A percentile compares a stretch with the other conserved stretches of the same genome.
phyloP scores from a whole-genome alignment of 1,284 basidiomycete species.

The Fomitopsis pinicola region DNA sequence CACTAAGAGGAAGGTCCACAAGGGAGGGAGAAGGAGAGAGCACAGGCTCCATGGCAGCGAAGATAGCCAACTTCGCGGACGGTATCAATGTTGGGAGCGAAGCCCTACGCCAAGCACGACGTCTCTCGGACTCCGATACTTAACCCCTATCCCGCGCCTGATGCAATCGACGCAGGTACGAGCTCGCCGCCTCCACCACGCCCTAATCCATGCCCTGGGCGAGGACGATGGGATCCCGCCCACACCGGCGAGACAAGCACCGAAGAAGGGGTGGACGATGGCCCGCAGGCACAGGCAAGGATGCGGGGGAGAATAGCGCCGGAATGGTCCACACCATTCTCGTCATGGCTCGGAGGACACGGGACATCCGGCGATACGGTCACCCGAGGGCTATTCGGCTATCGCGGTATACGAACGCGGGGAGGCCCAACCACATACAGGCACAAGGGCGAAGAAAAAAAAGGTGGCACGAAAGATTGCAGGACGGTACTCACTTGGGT shows the following conservation, averaged over 20 bases:
- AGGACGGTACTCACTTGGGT: conserved; percentile 62
- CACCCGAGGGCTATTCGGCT: background rate
- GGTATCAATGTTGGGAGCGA: background rate
- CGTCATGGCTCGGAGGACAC: background rate
- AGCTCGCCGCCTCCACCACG: background rate
- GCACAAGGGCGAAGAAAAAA: background rate
- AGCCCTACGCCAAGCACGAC: background rate
- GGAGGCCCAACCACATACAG: background rate
- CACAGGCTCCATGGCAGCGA: background rate
- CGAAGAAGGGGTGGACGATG: background rate
- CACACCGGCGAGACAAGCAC: background rate
- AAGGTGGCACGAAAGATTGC: conserved; percentile 15
- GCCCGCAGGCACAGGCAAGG: background rate
- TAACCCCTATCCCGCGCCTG: background rate
- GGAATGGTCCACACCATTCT: background rate
- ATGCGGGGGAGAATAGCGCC: background rate
- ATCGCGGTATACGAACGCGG: background rate
- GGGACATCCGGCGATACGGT: background rate
- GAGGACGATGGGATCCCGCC: background rate
- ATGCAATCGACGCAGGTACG: background rate
- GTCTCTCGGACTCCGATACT: background rate
- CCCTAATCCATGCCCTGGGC: background rate
- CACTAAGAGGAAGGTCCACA: conserved; percentile 1
- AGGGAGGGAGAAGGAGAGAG: background rate
- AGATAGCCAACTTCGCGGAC: background rate